Percentiles rank a stretch among this genome's conserved stretches.
These are phyloP conservation scores for Quercus rubra DNA, from an alignment of 306 rosid species.

Conservation along the genomic window DNA sequence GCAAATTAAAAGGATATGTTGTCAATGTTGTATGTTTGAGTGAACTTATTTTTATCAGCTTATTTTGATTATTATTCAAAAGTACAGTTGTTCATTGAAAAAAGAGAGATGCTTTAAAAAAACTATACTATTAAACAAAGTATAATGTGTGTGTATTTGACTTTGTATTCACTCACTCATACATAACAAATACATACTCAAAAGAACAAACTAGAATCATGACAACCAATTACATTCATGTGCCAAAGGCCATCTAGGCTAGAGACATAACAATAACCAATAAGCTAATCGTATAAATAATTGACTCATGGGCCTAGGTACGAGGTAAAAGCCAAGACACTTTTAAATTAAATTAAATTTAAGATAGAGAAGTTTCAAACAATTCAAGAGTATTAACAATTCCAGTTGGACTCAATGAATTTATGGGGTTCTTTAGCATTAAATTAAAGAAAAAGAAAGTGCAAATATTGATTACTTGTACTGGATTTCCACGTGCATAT, in stretches of 20 bases:
- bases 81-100: too few species aligned
- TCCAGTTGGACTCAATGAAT: neutral
- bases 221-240: neutral
- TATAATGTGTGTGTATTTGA: neutral
- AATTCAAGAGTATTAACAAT: neutral
- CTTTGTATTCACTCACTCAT: too few species aligned
- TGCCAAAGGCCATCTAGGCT: neutral
- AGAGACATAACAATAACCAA: neutral
- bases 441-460: constrained; percentile 1
- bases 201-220: neutral
- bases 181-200: too few species aligned
- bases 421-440: neutral
- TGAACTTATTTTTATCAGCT: too few species aligned
- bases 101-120: too few species aligned
- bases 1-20: neutral
- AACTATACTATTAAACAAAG: neutral
- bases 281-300: neutral
- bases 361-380: neutral
- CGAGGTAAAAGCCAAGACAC: neutral
- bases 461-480: neutral
- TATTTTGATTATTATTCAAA: too few species aligned
- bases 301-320: neutral
- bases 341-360: neutral
- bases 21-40: too few species aligned
- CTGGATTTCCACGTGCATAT: neutral